Evolutionary conservation across 768 basidiomycete genomes (phyloP), one percentile per base, ranked within the genome.

Genomic region (Lactarius akahatsu): DNA sequence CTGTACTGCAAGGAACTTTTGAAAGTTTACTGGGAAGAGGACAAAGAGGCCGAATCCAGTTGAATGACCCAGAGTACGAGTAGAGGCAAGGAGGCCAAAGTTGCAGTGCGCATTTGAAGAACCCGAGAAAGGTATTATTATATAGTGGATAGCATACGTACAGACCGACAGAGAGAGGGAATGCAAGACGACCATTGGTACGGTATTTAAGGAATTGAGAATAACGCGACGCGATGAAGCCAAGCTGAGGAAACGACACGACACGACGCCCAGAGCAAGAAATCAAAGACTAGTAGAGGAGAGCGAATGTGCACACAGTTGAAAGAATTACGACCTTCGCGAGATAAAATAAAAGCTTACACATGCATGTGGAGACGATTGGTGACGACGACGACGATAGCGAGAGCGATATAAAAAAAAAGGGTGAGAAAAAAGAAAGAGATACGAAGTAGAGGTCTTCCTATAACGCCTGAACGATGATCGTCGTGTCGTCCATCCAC

Each of bases 401-500:
- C 23, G 56, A 36, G 23, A 40, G 38, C 18, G 9, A 56, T 28
- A 43, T 5, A 16, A 28, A 18, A 63, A 15, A 32, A 9, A 4
- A 3, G n/a, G 20, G n/a, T n/a, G 10, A 13, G 20, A 10, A 4
- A 32, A 5, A 23, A 40, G 10, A 15, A 36, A 41, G 38, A 34
- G 23, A 36, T 4, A 43, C 23, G 3, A 5, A 11, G 36, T 3
- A n/a, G 4, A 4, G 34, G n/a, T 34, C 11, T 43, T 61, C 32
- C 36, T 71, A 76, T 23, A 79, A 72, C 54, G 62, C 64, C 66
- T 81, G 81, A 40, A 83, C 77, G 38, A 83, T 65, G 28, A 82
- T 75, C 4, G 82, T 83, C n/a, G 80, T 78, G 63, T 83, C 82
- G 65, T 83, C 83, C 73, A 84, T 79, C 82, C 81, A 83, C 52